These are phyloP conservation scores for Coprinellus aureogranulatus DNA, from an alignment of 768 basidiomycete genomes.

Conservation along the genomic window DNA sequence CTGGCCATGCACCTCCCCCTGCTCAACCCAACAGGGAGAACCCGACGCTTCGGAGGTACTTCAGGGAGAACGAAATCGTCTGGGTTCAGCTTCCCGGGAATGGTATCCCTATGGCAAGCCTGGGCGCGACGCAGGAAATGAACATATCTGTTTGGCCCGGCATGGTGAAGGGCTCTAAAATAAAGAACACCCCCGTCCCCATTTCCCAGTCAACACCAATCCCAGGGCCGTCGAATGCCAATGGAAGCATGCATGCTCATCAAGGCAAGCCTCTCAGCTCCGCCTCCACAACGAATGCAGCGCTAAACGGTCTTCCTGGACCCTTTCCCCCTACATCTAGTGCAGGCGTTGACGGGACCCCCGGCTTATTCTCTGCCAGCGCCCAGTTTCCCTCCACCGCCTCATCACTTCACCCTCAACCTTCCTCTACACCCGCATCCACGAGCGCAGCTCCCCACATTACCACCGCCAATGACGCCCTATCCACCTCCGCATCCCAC, in stretches of 20 bases:
- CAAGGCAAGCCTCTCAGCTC: constrained; percentile 1
- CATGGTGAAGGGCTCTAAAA: background rate
- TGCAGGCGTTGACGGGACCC: background rate
- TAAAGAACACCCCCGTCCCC: background rate
- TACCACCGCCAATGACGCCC: background rate
- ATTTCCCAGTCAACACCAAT: background rate
- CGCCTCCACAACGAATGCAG: background rate
- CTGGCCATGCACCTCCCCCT: background rate
- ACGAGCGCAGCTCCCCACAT: background rate
- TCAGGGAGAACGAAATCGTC: constrained; percentile 66
- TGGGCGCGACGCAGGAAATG: background rate
- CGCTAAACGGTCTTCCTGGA: background rate
- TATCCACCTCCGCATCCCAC: background rate
- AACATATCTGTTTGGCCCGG: background rate
- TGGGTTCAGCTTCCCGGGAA: constrained; percentile 44
- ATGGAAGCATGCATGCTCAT: background rate
- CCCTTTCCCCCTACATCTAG: background rate
- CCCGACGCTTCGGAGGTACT: constrained; percentile 35
- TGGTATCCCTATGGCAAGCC: constrained; percentile 25
- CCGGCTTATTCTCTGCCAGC: background rate
- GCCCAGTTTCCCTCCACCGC: background rate
- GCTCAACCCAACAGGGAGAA: background rate
- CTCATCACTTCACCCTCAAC: background rate
- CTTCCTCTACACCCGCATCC: background rate
- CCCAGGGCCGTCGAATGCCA: background rate